phyloP scores from a whole-genome alignment of 495 filamentous ascomycete species.

The Penicillium malachiteum region DNA sequence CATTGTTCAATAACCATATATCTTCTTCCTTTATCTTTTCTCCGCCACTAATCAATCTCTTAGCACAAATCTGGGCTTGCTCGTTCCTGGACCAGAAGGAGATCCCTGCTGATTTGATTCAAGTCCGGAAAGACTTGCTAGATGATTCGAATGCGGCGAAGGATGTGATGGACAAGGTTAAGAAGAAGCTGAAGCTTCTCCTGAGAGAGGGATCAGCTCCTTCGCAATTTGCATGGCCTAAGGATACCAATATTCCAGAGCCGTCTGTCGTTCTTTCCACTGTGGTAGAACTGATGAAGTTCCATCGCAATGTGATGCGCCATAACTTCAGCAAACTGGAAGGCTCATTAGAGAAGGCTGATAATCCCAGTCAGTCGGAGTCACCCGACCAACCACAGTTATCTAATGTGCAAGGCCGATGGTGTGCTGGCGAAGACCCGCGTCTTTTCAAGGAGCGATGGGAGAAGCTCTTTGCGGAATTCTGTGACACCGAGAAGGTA shows the following conservation, averaged over 20 bases:
- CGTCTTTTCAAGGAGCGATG: conserved; percentile 94
- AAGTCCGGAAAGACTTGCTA: conserved; percentile 87
- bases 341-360: conserved; percentile 48
- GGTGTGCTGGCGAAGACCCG: conserved; percentile 95
- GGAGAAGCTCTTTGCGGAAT: conserved; percentile 98
- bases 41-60: conserved; percentile 15
- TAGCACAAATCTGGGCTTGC: conserved; percentile 91
- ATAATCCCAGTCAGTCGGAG: conserved; percentile 32
- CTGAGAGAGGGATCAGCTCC: conserved; percentile 87
- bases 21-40: not conserved
- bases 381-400: conserved; percentile 50
- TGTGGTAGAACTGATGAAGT: conserved; percentile 97
- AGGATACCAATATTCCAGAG: conserved; percentile 76
- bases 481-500: conserved; percentile 94
- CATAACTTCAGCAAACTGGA: conserved; percentile 82
- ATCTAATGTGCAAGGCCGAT: conserved; percentile 77
- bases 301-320: conserved; percentile 90
- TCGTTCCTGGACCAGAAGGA: conserved; percentile 88
- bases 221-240: conserved; percentile 96
- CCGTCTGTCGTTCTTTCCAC: conserved; percentile 84
- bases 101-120: conserved; percentile 76
- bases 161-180: conserved; percentile 99
- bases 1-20: not conserved
- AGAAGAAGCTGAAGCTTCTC: conserved; percentile 94
- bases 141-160: conserved; percentile 99